Conservation (phyloP, 2,329 filamentous ascomycete genomes). For the Mycosphaerelloides madeirae region DNA sequence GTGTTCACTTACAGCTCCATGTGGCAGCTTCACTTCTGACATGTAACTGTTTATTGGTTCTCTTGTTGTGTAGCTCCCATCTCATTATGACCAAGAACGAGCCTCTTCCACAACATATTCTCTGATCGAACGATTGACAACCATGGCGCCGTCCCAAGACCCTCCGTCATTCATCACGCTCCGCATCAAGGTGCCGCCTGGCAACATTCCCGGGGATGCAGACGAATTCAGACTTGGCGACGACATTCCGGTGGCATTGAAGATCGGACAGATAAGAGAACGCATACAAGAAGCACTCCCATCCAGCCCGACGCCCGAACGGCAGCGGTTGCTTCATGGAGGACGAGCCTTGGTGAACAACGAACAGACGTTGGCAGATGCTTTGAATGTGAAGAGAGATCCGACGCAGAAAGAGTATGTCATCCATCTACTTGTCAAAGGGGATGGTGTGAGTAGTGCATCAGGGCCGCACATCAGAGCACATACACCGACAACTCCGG, state of each 20-base stretch:
- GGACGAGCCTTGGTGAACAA: conserved; percentile 51
- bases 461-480: conserved; percentile 12
- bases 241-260: conserved; percentile 33
- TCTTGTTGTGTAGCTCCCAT: too few relatives aligned
- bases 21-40: too few relatives aligned
- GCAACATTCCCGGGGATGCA: conserved; percentile 22
- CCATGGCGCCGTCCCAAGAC: conserved; percentile 27
- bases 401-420: conserved; percentile 34
- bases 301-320: conserved; percentile 39
- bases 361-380: conserved; percentile 43
- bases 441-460: conserved; percentile 15
- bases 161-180: conserved; percentile 27
- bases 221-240: conserved; percentile 28
- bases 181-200: conserved; percentile 31
- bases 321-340: conserved; percentile 56
- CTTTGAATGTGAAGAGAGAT: conserved; percentile 50
- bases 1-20: background rate
- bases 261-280: conserved; percentile 50
- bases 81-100: too few relatives aligned
- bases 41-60: too few relatives aligned
- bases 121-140: background rate
- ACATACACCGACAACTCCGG: conserved; percentile 1
- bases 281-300: conserved; percentile 49
- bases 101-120: background rate
- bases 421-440: conserved; percentile 32